These are phyloP conservation scores for Groenewaldozyma tartarivorans DNA, from an alignment of 805 yeast species.

Conservation along the genomic window DNA sequence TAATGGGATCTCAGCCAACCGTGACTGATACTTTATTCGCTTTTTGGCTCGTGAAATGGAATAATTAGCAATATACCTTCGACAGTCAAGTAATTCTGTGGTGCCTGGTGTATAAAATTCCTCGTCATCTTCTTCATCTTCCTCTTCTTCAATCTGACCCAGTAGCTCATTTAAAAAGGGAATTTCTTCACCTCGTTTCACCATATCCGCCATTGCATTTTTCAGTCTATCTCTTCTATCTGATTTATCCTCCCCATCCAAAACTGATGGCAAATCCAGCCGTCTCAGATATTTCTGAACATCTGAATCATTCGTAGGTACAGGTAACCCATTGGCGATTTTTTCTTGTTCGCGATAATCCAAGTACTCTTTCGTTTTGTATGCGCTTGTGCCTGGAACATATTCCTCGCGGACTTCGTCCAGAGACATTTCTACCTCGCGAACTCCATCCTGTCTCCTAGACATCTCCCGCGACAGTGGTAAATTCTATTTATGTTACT, in stretches of 20 bases:
- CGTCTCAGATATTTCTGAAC: conserved; percentile 42
- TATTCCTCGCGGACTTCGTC: not conserved
- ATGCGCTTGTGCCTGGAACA: conserved; percentile 5
- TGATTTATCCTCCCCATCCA: conserved; percentile 49
- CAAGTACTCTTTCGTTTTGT: conserved; percentile 10
- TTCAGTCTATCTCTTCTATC: conserved; percentile 55
- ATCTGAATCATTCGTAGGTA: conserved; percentile 61
- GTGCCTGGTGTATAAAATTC: conserved; percentile 82
- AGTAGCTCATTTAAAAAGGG: conserved; percentile 11
- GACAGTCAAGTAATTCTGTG: conserved; percentile 38
- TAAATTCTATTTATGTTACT: too few relatives aligned
- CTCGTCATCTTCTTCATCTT: conserved; percentile 50
- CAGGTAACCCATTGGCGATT: conserved; percentile 14
- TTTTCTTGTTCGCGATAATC: conserved; percentile 8
- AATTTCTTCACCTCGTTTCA: conserved; percentile 15
- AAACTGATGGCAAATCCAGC: conserved; percentile 48
- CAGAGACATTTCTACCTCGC: conserved; percentile 1
- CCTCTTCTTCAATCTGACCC: conserved; percentile 8
- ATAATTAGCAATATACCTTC: conserved; percentile 41
- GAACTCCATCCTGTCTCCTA: not conserved
- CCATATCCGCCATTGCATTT: conserved; percentile 30
- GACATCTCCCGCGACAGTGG: not conserved
- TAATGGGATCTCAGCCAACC: conserved; percentile 29
- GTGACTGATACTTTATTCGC: conserved; percentile 32
- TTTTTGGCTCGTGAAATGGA: conserved; percentile 40